Conservation (phyloP, 345 rosid species). For the Pistacia atlantica region DNA sequence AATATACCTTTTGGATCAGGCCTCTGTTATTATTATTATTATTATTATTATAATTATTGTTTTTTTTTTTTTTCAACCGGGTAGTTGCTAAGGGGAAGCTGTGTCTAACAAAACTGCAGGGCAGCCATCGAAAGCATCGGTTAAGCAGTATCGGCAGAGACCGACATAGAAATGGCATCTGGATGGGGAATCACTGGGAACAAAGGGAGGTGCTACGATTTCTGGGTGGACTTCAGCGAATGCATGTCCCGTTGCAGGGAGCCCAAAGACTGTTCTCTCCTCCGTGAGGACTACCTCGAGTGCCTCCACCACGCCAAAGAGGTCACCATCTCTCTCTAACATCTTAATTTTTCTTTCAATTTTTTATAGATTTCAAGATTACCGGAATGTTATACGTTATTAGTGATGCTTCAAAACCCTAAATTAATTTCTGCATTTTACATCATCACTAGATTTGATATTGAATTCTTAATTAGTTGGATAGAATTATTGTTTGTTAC, state of each 20-base stretch:
- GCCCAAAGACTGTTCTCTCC: constrained; percentile 91
- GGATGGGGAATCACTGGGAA: constrained; percentile 98
- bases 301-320: constrained; percentile 99
- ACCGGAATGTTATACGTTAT: not conserved
- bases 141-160: constrained; percentile 8
- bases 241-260: constrained; percentile 93
- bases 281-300: constrained; percentile 94
- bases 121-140: not conserved
- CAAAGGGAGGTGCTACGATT: constrained; percentile 96
- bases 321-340: constrained; percentile 36
- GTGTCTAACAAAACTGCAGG: not conserved
- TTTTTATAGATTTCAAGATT: not conserved
- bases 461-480: not conserved
- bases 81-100: not conserved
- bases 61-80: not conserved
- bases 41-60: no score
- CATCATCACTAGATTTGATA: not conserved
- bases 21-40: not conserved
- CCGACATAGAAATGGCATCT: constrained; percentile 62
- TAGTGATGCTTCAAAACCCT: constrained; percentile 13
- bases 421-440: not conserved
- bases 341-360: not conserved
- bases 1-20: not conserved
- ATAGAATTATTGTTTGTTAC: not conserved
- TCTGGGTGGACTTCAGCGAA: constrained; percentile 90